Evolutionary conservation across 257 asterid genomes (phyloP).

Genomic region (Ophiorrhiza pumila): DNA sequence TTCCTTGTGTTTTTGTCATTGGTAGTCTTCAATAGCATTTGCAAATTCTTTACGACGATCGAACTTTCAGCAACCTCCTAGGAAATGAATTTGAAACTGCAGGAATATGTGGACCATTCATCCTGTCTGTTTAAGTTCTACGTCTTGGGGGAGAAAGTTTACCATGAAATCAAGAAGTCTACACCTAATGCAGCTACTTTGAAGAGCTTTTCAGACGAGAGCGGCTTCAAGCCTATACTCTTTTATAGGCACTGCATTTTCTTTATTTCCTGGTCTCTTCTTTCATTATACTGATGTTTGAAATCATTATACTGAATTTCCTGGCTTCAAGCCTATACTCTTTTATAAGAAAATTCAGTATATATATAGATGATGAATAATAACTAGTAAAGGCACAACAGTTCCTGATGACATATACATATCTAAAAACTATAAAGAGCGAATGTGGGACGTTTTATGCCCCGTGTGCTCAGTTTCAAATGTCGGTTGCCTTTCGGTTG

Average conservation of each 20-base stretch:
- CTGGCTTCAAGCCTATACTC: too few species aligned
- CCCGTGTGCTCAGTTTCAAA: too few species aligned
- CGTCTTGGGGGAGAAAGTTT: slow-evolving; percentile 73
- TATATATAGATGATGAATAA: too few species aligned
- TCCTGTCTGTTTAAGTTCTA: slow-evolving; percentile 82
- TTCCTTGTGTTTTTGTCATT: not conserved
- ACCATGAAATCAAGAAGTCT: slow-evolving; percentile 79
- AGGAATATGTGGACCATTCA: slow-evolving; percentile 97
- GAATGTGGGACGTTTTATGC: too few species aligned
- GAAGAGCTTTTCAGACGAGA: slow-evolving; percentile 49
- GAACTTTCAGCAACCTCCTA: not conserved
- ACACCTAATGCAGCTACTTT: slow-evolving; percentile 76
- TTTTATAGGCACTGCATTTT: slow-evolving; percentile 66
- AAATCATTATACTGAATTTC: too few species aligned
- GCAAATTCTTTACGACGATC: not conserved
- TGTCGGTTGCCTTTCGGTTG: too few species aligned
- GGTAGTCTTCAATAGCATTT: not conserved
- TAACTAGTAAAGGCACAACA: too few species aligned
- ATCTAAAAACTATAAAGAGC: too few species aligned
- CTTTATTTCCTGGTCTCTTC: slow-evolving; percentile 17
- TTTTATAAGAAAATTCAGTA: too few species aligned
- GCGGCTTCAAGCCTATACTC: slow-evolving; percentile 59
- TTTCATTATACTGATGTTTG: not conserved
- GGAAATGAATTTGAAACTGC: slow-evolving; percentile 26
- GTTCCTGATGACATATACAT: too few species aligned